A percentile compares a stretch with the other conserved stretches of the same genome.
phyloP scores from a whole-genome alignment of 345 rosid species.

The Luvunga scandens region DNA sequence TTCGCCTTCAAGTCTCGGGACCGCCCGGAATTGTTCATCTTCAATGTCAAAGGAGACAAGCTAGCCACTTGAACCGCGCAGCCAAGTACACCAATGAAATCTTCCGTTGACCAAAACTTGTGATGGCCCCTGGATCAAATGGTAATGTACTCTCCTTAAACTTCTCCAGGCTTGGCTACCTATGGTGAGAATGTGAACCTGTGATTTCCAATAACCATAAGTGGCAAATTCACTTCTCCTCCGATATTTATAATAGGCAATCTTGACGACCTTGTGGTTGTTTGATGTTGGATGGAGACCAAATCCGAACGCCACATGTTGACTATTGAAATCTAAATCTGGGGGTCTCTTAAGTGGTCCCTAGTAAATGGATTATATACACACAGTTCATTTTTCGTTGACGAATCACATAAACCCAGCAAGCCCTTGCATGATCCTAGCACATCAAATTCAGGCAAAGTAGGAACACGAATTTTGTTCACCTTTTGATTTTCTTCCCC shows the following conservation, averaged over 20 bases:
- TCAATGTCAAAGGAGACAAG: conserved; percentile 21
- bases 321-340: conserved; percentile 4
- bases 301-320: conserved; percentile 35
- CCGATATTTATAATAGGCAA: conserved; percentile 11
- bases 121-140: conserved; percentile 4
- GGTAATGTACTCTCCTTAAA: conserved; percentile 9
- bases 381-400: conserved; percentile 14
- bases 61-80: background rate
- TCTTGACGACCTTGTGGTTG: conserved; percentile 40
- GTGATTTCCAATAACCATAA: conserved; percentile 14
- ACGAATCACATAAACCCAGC: conserved; percentile 36
- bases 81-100: conserved; percentile 28
- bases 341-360: conserved; percentile 17
- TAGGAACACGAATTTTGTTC: conserved; percentile 29
- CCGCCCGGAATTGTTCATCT: conserved; percentile 21
- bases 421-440: conserved; percentile 50
- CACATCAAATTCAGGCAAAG: conserved; percentile 37
- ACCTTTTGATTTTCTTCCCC: conserved; percentile 4
- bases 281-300: conserved; percentile 33
- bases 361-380: conserved; percentile 43
- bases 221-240: conserved; percentile 12
- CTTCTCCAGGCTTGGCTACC: conserved; percentile 30
- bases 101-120: conserved; percentile 27
- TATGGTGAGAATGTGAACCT: conserved; percentile 33
- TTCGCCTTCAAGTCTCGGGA: conserved; percentile 5